Evolutionary conservation across 1,284 basidiomycete species (phyloP), one percentile per base, ranked within the genome.

Genomic region (Mrakiaceae sp.): DNA sequence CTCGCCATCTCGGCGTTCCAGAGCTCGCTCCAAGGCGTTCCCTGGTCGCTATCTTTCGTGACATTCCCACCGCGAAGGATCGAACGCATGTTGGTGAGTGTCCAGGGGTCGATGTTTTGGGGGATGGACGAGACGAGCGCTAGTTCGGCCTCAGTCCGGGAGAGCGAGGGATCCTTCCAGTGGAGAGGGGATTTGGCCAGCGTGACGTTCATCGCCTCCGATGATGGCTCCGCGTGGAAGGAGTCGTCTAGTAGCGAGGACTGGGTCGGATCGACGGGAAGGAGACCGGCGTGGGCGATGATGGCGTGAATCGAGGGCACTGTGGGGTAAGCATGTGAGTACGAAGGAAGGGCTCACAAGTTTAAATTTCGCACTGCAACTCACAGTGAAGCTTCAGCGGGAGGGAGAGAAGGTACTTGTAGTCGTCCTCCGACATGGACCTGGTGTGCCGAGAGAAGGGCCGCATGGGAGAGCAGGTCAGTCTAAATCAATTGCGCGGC

Each of bases 211-310:
- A 87, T 11, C 27, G 27, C 27, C 27, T 27, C 27, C 27, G 27
- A 27, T 27, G 27, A 27, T 27, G 27, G 27, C 2, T 27, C 27
- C 27, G 2, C 88, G 88, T 71, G 91, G 89, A 72, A 71, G 83
- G 78, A 16, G 75, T 78, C 40, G 77, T 73, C 54, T 79, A 72
- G 64, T 76, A 67, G 65, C 51, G 69, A 68, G 9, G 39, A 27
- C 27, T 43, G 80, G 4, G 75, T 77, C 0, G 87, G 85, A 71
- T 92, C 82, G 10, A 80, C 81, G 0, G 90, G 81, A 2, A 94
- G 79, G 16, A 96, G 70, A 3, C 91, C 91, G 2, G 85, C 91
- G 71, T 96, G 91, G 0, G 87, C 88, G 64, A 94, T 79, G 75
- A 85, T 86, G 2, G 84, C 77, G 71, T 92, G 88, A 5, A 88